Conservation (phyloP, 2,329 filamentous ascomycete species). For the Neonectria sp. region DNA sequence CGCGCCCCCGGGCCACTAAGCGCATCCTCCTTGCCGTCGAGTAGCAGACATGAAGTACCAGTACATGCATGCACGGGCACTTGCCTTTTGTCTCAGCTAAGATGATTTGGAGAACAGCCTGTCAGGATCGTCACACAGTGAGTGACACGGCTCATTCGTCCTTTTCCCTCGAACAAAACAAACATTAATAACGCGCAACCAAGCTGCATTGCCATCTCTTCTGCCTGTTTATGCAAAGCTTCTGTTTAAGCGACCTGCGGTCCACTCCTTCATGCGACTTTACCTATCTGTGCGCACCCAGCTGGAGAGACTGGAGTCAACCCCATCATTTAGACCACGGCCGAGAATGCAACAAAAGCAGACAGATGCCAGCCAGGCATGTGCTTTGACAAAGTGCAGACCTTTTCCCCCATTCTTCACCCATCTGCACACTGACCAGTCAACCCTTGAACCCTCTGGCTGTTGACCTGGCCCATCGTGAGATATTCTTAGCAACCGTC, state of each 20-base stretch:
- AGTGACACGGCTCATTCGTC: not conserved
- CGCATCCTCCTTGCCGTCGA: slow-evolving; percentile 1
- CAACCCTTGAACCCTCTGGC: not conserved
- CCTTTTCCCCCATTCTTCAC: not conserved
- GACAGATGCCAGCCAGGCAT: not conserved
- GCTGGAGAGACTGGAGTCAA: not conserved
- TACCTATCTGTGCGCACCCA: not conserved
- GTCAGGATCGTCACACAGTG: slow-evolving; percentile 8
- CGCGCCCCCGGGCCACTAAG: not conserved
- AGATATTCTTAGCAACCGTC: slow-evolving; percentile 22
- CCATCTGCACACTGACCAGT: not conserved
- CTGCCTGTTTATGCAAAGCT: not conserved
- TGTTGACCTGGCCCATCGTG: not conserved
- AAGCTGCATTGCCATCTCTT: not conserved
- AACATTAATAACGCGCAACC: not conserved
- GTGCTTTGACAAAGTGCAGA: not conserved
- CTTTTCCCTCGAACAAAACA: slow-evolving; percentile 1
- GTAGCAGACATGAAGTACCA: too few species aligned
- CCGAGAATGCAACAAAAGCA: not conserved
- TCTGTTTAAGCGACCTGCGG: not conserved
- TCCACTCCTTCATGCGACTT: not conserved
- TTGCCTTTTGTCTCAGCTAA: slow-evolving; percentile 9
- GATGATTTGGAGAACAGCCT: not conserved
- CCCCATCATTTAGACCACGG: not conserved
- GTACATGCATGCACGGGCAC: not conserved